These are phyloP conservation scores for Monilinia fructicola DNA, from an alignment of 2,329 filamentous ascomycete species.

Conservation along the genomic window DNA sequence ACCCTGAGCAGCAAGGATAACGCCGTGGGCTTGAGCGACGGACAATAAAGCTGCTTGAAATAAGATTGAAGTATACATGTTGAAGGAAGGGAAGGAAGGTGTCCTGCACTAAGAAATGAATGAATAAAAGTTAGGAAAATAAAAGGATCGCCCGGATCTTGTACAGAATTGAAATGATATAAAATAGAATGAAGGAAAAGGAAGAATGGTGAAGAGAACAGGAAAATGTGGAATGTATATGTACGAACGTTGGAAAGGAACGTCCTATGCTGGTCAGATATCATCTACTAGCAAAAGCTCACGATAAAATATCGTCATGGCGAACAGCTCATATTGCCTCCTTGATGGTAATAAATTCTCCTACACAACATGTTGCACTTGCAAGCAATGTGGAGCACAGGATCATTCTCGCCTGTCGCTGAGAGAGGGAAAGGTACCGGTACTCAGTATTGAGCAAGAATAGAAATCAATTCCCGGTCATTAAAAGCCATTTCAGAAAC, in stretches of 20 bases:
- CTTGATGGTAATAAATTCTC: slow-evolving; percentile 1
- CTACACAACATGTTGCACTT: slow-evolving; percentile 19
- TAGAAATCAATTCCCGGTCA: neutral
- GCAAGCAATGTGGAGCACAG: slow-evolving; percentile 9
- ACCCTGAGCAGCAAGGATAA: slow-evolving; percentile 22
- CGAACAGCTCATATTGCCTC: neutral
- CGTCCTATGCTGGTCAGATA: neutral
- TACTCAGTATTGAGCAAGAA: neutral
- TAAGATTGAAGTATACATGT: slow-evolving; percentile 20
- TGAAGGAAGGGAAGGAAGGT: slow-evolving; percentile 16
- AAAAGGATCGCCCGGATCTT: slow-evolving; percentile 24
- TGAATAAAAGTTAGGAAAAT: slow-evolving; percentile 17
- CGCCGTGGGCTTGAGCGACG: slow-evolving; percentile 15
- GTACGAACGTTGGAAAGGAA: slow-evolving; percentile 11
- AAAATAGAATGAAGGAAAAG: neutral
- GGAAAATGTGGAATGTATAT: slow-evolving; percentile 12
- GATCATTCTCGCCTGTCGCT: neutral
- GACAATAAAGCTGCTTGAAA: slow-evolving; percentile 19
- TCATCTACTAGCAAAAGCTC: neutral
- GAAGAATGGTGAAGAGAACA: neutral
- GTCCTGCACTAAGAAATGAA: slow-evolving; percentile 23
- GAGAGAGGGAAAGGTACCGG: neutral
- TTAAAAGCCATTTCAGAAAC: slow-evolving; percentile 7
- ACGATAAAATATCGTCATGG: neutral
- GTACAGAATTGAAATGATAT: slow-evolving; percentile 9